Evolutionary conservation across 805 yeast genomes (phyloP), one percentile per base, ranked within the genome.

Genomic region (Zygotorulaspora florentina): DNA sequence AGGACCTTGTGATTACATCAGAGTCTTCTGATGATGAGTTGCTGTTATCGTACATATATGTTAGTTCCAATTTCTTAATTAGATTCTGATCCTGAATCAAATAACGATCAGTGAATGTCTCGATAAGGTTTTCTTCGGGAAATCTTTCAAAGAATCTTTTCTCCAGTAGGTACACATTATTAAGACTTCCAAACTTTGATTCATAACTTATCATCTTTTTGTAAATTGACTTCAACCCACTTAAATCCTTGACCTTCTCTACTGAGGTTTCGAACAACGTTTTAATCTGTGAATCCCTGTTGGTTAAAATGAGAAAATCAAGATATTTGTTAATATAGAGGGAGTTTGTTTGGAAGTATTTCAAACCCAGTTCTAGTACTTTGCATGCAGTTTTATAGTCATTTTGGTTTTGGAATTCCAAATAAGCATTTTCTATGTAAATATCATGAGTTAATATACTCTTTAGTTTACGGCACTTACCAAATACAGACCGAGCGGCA

Each of bases 191-290:
- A 59, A 77, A 81, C 43, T 75, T 75, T 1, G 84, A 72, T 51
- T 90, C 95, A 59, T 82, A 83, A 40, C 74, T 70, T 39, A 86
- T 75, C 66, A 84, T 86, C 37, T 74, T 69, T 43, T 77, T 77
- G 55, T 74, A 80, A 31, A 85, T 68, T 33, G 67, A 68, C 43
- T 73, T 69, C 50, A 79, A 57, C 43, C 71, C 69, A 6, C 60
- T 62, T 3, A 57, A 38, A 31, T 59, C 55, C 35, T 39, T 52
- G 10, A 65, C 53, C 39, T 76, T 80, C 8, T 83, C 78, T 8
- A 85, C 72, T 0, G 89, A 80, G 3, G 85, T 75, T 64, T 93
- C 98, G 61, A 91, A 84, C 30, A 88, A 72, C 8, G 88, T 86
- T 55, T 91, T 83, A 13, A 89, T 85, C 57, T 85, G 75, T 3